These are phyloP conservation scores for Cystobasidium sp. DNA, from an alignment of 1,284 basidiomycete genomes.

Conservation along the genomic window DNA sequence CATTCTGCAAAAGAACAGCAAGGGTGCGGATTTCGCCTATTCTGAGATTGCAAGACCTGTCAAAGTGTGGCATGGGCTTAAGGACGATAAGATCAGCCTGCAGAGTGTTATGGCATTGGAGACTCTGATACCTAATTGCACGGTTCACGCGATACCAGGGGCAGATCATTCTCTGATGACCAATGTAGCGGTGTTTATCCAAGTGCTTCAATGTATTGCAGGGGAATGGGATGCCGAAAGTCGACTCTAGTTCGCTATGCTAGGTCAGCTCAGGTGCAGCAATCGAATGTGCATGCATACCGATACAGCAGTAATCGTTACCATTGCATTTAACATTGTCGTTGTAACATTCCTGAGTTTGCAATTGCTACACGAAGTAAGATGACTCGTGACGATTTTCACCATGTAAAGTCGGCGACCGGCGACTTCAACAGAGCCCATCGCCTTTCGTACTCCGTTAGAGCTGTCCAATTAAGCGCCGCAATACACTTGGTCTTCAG, in stretches of 20 bases:
- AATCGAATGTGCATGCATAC: background rate
- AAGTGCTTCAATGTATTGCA: constrained; percentile 72
- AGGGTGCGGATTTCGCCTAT: constrained; percentile 60
- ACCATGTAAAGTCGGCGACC: constrained; percentile 17
- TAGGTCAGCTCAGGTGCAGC: background rate
- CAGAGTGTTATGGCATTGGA: constrained; percentile 81
- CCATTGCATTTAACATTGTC: background rate
- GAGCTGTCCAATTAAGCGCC: constrained; percentile 45
- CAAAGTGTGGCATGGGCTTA: constrained; percentile 89
- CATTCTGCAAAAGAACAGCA: constrained; percentile 81
- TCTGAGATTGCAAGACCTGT: constrained; percentile 74
- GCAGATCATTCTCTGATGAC: constrained; percentile 94
- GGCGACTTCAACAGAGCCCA: constrained; percentile 28
- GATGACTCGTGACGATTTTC: background rate
- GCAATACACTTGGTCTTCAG: constrained; percentile 49
- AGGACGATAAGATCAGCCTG: constrained; percentile 89
- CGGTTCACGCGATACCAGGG: constrained; percentile 78
- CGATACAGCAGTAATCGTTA: background rate
- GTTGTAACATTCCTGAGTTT: background rate
- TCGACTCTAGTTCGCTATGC: background rate
- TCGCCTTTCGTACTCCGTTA: constrained; percentile 36
- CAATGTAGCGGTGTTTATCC: constrained; percentile 80
- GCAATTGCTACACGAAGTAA: background rate
- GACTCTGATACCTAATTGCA: constrained; percentile 76
- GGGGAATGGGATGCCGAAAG: constrained; percentile 51